Percentiles rank a stretch among this genome's conserved stretches.
Evolutionary conservation across 108 stramenopile species (phyloP).

Genomic region (Discostella stelligeroides): DNA sequence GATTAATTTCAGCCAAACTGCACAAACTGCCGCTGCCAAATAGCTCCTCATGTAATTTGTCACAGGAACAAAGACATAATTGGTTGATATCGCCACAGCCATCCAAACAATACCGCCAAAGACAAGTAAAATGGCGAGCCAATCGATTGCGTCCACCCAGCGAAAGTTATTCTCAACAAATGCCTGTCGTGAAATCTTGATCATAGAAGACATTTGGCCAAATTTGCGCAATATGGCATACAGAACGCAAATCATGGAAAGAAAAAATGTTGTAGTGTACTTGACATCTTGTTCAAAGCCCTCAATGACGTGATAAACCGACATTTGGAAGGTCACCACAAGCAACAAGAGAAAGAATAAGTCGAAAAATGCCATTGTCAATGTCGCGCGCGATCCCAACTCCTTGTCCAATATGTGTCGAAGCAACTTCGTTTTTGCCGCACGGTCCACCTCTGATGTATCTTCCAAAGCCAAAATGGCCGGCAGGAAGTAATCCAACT

Average conservation of each 20-base stretch:
- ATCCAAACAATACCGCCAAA: slow-evolving; percentile 51
- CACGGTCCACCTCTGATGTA: slow-evolving; percentile 47
- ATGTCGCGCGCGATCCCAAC: slow-evolving; percentile 40
- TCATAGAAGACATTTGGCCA: slow-evolving; percentile 53
- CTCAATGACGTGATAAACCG: slow-evolving; percentile 47
- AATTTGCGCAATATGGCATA: slow-evolving; percentile 49
- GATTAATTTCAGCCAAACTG: slow-evolving; percentile 45
- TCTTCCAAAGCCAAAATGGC: slow-evolving; percentile 52
- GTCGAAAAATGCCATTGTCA: slow-evolving; percentile 54
- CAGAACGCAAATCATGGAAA: slow-evolving; percentile 45
- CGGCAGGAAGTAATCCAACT: slow-evolving; percentile 51
- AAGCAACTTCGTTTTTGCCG: slow-evolving; percentile 46
- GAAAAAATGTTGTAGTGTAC: slow-evolving; percentile 40
- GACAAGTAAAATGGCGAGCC: slow-evolving; percentile 44
- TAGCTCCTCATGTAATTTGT: slow-evolving; percentile 56
- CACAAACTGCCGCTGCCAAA: slow-evolving; percentile 49
- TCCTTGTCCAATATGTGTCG: slow-evolving; percentile 52
- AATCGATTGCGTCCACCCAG: slow-evolving; percentile 50
- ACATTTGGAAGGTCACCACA: slow-evolving; percentile 51
- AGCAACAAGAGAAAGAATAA: slow-evolving; percentile 43
- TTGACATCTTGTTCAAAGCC: slow-evolving; percentile 21
- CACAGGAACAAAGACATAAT: slow-evolving; percentile 24
- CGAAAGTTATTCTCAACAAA: slow-evolving; percentile 53
- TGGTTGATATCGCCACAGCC: slow-evolving; percentile 31
- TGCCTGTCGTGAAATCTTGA: slow-evolving; percentile 50